Base-by-base conservation (phyloP, 805 yeast genomes). In the Saccharomycopsis sp. region DNA sequence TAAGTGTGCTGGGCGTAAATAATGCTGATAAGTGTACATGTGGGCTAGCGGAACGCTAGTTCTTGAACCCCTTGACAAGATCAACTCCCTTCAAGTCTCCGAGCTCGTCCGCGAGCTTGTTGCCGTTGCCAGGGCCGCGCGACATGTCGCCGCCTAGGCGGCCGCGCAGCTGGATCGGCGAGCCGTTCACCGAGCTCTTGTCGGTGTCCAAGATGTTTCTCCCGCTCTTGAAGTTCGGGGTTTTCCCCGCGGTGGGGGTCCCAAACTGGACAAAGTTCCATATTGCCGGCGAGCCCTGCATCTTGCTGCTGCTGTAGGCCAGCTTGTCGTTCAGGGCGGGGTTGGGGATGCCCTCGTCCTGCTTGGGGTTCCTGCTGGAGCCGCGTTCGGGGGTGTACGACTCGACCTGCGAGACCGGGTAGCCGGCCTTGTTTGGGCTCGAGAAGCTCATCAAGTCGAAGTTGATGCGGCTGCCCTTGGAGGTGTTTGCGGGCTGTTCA, bases 181-280 rank as follows among this genome's bases (percentile, higher is more conserved):
- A 47, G 9, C 59, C 61, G 18, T 50, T 52, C 23, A 46, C 34
- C 12, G 18, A 14, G 9, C 37, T 34, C 23, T 54, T 53, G 9
- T 52, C 50, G 7, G 16, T 14, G 2, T 20, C 52, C 23, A 44
- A 44, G 50, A 34, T 40, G 14, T 24, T 50, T 7, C 50, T 20
- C 7, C 34, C 44, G 20, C 34, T 44, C 18, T 40, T 37, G 37
- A 24, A 18, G 24, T 50, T 58, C 14, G 62, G 62, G 3, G 62
- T 59, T 34, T 52, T 59, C 8, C 46, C 15, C 2, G 24, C 15
- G 9, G 50, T 20, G 4, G 62, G 73, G 2, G 84, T 79, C 47
- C 81, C 75, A 57, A 91, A 84, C 66, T 91, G 97, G 66, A 91
- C 89, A 72, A 89, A 84, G 68, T 87, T 89, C 97, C 97, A 89